Percentiles rank a stretch among this genome's conserved stretches.
Evolutionary conservation across 208 protist species (phyloP).

Genomic region (Trypanosoma caninum): DNA sequence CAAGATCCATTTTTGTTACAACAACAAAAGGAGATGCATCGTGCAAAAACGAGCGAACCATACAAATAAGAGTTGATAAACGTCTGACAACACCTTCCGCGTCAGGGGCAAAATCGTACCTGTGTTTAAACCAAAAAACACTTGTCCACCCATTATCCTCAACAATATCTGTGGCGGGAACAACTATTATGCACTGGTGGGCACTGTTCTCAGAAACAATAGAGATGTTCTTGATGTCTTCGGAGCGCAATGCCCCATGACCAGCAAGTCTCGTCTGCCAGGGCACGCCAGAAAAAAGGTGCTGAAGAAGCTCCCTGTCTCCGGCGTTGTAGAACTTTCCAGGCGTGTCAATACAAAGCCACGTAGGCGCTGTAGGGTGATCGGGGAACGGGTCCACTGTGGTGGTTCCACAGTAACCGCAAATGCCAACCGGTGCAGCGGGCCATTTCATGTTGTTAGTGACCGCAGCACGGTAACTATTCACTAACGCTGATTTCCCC

Average conservation of each 20-base stretch:
- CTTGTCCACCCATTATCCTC: slow-evolving; percentile 67
- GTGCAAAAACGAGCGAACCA: slow-evolving; percentile 47
- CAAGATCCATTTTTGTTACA: slow-evolving; percentile 78
- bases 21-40: slow-evolving; percentile 68
- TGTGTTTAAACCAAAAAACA: slow-evolving; percentile 38
- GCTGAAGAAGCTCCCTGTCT: slow-evolving; percentile 35
- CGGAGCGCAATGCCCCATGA: slow-evolving; percentile 27
- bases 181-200: slow-evolving; percentile 71
- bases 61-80: slow-evolving; percentile 39
- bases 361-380: slow-evolving; percentile 51
- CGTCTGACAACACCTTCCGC: slow-evolving; percentile 51
- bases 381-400: slow-evolving; percentile 71
- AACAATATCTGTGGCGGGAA: slow-evolving; percentile 71
- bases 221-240: slow-evolving; percentile 34
- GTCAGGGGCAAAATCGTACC: slow-evolving; percentile 40
- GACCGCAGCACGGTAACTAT: slow-evolving; percentile 59
- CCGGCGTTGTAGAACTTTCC: slow-evolving; percentile 53
- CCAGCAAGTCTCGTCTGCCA: slow-evolving; percentile 66
- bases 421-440: slow-evolving; percentile 65
- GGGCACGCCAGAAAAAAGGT: slow-evolving; percentile 56
- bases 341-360: slow-evolving; percentile 81
- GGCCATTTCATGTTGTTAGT: slow-evolving; percentile 68
- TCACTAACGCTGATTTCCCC: slow-evolving; percentile 81
- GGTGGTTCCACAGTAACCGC: slow-evolving; percentile 76
- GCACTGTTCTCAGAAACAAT: slow-evolving; percentile 48